These are phyloP conservation scores for Russula vinacea DNA, from an alignment of 768 basidiomycete genomes.

Conservation along the genomic window DNA sequence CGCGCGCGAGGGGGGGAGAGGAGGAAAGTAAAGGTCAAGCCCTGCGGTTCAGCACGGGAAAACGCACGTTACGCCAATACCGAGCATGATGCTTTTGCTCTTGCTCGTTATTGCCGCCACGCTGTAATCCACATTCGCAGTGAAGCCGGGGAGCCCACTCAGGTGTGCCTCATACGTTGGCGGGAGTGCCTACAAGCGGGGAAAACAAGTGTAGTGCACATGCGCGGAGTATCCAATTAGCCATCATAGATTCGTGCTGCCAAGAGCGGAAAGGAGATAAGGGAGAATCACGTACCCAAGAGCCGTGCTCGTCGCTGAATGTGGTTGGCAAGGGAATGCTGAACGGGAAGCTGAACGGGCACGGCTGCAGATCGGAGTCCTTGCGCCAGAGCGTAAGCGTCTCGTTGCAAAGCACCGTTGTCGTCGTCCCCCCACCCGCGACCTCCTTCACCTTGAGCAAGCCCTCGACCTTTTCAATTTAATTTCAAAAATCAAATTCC, in stretches of 20 bases:
- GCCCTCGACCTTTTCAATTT: slow-evolving; percentile 33
- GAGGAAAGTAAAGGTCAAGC: neutral
- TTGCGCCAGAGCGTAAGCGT: slow-evolving; percentile 58
- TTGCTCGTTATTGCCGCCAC: slow-evolving; percentile 53
- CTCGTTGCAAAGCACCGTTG: slow-evolving; percentile 50
- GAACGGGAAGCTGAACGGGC: slow-evolving; percentile 55
- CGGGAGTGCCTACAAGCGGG: slow-evolving; percentile 53
- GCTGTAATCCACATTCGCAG: slow-evolving; percentile 60
- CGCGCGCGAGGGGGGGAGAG: neutral
- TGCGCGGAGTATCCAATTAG: neutral
- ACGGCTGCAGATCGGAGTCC: slow-evolving; percentile 41
- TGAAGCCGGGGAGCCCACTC: slow-evolving; percentile 69
- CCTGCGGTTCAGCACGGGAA: neutral
- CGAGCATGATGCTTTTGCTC: slow-evolving; percentile 53
- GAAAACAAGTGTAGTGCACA: neutral
- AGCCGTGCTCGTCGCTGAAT: slow-evolving; percentile 53
- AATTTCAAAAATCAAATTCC: neutral
- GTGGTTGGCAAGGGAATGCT: slow-evolving; percentile 54
- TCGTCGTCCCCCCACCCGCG: slow-evolving; percentile 53
- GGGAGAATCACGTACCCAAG: slow-evolving; percentile 50
- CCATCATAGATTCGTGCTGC: neutral
- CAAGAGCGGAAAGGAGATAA: neutral
- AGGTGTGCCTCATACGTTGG: slow-evolving; percentile 68
- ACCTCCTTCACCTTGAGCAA: slow-evolving; percentile 33
- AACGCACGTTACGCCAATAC: slow-evolving; percentile 53